Base-by-base conservation (phyloP, 768 basidiomycete genomes). In the Panellus pusillus region DNA sequence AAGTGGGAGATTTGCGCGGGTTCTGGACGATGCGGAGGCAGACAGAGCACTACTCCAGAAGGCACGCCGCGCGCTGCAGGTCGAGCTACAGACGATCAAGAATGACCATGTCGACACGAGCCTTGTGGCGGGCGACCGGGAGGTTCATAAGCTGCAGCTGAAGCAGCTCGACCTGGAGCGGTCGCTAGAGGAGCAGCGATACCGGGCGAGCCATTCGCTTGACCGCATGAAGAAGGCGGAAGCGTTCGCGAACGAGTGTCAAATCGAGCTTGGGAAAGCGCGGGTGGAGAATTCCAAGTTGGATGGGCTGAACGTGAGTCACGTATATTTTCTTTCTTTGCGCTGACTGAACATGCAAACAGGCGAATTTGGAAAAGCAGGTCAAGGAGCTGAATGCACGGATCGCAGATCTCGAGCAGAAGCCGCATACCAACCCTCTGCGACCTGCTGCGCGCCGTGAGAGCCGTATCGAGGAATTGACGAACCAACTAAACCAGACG, bases 191-290 rank as follows among this genome's bases (percentile, higher is more conserved):
- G 89, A 91, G 62, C 86, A 91, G 61, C 79, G 81, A 55, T 89
- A 92, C 62, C 81, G 86, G 9, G 84, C 87, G 0, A 69, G 77
- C 1, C 83, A 85, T 72, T 83, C 89, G 1, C 80, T 82, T 44
- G 89, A 90, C 48, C 79, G 87, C 37, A 84, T 91, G 81, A 88
- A 87, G 73, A 88, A 89, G 68, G 89, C 89, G 2, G 92, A 93
- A 63, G 67, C 76, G 0, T 83, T 85, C 56, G 87, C 89, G 3
- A 81, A 79, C 47, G 89, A 93, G 63, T 86, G 81, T 57, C 87
- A 91, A 64, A 62, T 82, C 29, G 90, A 93, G 66, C 76, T 93
- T 2, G 85, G 86, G 55, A 85, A 84, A 64, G 78, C 86, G 20
- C 77, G 89, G 6, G 79, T 85, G n/a, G 89, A 92, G 67, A 93